Conservation (phyloP, 2,329 filamentous ascomycete species). For the Xenoacremonium recifei region DNA sequence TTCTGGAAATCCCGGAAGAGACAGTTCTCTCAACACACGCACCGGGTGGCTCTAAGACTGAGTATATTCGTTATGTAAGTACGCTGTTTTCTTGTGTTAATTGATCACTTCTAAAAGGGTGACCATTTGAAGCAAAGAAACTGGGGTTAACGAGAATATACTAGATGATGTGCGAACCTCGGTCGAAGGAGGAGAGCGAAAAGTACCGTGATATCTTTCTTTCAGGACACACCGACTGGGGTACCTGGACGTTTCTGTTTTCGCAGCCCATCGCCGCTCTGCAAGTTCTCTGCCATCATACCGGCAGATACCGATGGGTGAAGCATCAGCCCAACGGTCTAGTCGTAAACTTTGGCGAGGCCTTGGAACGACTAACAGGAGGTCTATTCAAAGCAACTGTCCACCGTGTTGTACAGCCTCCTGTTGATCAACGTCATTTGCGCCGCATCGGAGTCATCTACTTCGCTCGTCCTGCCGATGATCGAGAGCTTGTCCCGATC, state of each 20-base stretch:
- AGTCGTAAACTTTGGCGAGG: slow-evolving; percentile 37
- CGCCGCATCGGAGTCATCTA: slow-evolving; percentile 38
- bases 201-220: slow-evolving; percentile 37
- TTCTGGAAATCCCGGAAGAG: slow-evolving; percentile 36
- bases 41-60: slow-evolving; percentile 33
- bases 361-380: slow-evolving; percentile 28
- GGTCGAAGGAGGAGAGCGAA: slow-evolving; percentile 32
- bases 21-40: slow-evolving; percentile 34
- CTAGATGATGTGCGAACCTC: slow-evolving; percentile 37
- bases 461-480: slow-evolving; percentile 37
- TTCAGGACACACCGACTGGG: slow-evolving; percentile 40
- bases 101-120: too few relatives aligned
- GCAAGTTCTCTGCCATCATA: slow-evolving; percentile 33
- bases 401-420: slow-evolving; percentile 29
- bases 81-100: too few relatives aligned
- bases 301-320: slow-evolving; percentile 36
- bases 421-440: slow-evolving; percentile 33
- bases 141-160: too few relatives aligned
- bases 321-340: slow-evolving; percentile 34
- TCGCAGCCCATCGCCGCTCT: slow-evolving; percentile 38
- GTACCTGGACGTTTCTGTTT: slow-evolving; percentile 38
- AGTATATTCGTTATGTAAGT: slow-evolving; percentile 35
- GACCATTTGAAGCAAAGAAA: too few relatives aligned
- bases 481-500: slow-evolving; percentile 34
- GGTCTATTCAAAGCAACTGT: slow-evolving; percentile 31